Conservation (phyloP, 176 grass and related monocot species). For the Paspalum notatum region DNA sequence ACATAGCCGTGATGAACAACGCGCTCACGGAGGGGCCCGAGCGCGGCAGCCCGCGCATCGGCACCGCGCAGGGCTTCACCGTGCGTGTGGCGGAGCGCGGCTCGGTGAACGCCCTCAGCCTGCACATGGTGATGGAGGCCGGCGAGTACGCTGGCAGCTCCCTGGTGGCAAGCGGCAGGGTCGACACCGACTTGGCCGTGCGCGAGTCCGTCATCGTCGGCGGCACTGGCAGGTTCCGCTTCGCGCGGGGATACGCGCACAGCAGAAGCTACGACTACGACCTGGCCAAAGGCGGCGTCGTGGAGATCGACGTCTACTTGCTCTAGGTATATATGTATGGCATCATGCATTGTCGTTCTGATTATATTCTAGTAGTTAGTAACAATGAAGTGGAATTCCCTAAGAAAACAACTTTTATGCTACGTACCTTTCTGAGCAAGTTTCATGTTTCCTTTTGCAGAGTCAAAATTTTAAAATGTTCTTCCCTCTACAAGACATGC, state of each 20-base stretch:
- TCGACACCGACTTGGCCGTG: constrained; percentile 25
- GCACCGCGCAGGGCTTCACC: constrained; percentile 38
- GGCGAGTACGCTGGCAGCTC: constrained; percentile 48
- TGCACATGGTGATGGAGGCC: constrained; percentile 40
- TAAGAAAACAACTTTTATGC: no score
- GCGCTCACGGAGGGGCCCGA: constrained; percentile 13
- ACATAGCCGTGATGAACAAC: constrained; percentile 45
- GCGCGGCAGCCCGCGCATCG: constrained; percentile 1
- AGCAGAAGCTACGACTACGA: constrained; percentile 46
- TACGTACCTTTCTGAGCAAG: no score
- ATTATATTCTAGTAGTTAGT: no score
- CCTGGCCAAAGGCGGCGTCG: constrained; percentile 42
- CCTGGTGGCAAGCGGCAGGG: constrained; percentile 40
- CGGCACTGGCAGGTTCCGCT: constrained; percentile 56
- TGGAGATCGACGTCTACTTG: constrained; percentile 56
- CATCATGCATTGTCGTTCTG: neutral
- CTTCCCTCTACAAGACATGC: no score
- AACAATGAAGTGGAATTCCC: no score
- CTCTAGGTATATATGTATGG: neutral
- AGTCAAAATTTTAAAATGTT: no score
- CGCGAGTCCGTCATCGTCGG: constrained; percentile 54
- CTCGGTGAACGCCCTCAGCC: constrained; percentile 29
- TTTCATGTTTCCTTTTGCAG: no score
- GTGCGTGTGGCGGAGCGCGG: constrained; percentile 40
- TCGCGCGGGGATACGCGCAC: constrained; percentile 37